These are phyloP conservation scores for Conticribra guillardii DNA, from an alignment of 108 stramenopile species.

Conservation along the genomic window DNA sequence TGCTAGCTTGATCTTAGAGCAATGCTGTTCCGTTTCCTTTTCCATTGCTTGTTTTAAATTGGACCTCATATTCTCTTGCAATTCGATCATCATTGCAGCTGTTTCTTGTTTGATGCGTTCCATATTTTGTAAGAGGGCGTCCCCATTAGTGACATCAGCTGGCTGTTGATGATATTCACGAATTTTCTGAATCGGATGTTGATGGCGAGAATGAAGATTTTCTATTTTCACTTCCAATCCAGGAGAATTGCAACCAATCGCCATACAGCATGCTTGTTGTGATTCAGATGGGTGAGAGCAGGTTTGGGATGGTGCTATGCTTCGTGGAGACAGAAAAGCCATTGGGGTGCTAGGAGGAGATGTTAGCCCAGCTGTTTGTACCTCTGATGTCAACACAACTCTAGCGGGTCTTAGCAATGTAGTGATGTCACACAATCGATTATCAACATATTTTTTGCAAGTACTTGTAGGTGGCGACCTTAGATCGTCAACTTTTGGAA, in stretches of 20 bases:
- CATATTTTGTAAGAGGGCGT: conserved; percentile 14
- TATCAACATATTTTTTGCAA: not conserved
- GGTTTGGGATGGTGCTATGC: no score
- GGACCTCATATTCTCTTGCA: conserved; percentile 15
- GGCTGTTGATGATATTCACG: not conserved
- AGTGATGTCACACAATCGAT: not conserved
- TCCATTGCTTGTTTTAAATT: conserved; percentile 25
- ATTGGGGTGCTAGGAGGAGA: conserved; percentile 13
- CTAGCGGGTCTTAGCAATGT: not conserved
- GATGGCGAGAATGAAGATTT: not conserved
- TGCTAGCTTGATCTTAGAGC: conserved; percentile 15
- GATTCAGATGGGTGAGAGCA: no score
- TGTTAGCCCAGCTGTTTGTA: not conserved
- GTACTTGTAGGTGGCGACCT: conserved; percentile 17
- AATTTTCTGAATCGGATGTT: not conserved
- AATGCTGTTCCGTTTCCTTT: conserved; percentile 24
- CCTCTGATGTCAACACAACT: no score
- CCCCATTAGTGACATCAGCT: not conserved
- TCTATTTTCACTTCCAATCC: no score
- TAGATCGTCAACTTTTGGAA: conserved; percentile 22
- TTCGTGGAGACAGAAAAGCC: no score
- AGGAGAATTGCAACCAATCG: no score
- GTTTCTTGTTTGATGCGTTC: conserved; percentile 25
- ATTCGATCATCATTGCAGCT: conserved; percentile 16
- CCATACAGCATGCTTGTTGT: no score